Percentiles rank a stretch among this genome's conserved stretches.
Conservation (phyloP, 345 rosid species). For the Moricandia moricandioides region DNA sequence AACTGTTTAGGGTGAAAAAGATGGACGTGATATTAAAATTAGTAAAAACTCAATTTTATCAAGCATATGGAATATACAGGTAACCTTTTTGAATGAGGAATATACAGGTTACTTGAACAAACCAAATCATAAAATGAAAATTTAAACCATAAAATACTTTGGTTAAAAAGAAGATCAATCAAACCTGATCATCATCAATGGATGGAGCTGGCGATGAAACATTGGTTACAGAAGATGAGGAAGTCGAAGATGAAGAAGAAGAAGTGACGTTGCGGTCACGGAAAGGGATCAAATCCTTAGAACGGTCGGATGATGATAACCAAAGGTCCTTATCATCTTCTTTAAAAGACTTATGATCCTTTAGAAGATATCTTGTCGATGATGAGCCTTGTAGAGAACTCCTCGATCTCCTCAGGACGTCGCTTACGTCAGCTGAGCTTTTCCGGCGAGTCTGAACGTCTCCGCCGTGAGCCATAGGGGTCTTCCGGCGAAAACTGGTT, state of each 20-base stretch:
- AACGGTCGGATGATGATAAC: slow-evolving; percentile 46
- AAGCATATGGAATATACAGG: neutral
- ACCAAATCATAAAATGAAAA: neutral
- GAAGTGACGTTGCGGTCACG: slow-evolving; percentile 42
- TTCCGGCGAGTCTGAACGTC: slow-evolving; percentile 43
- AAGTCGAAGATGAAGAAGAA: slow-evolving; percentile 20
- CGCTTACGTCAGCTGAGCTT: slow-evolving; percentile 63
- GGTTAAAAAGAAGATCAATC: slow-evolving; percentile 5
- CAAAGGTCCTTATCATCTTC: slow-evolving; percentile 36
- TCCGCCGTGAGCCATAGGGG: slow-evolving; percentile 23
- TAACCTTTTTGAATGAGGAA: no score
- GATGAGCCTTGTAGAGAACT: slow-evolving; percentile 34
- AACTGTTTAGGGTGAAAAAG: neutral
- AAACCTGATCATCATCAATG: slow-evolving; percentile 54
- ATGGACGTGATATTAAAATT: neutral
- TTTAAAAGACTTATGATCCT: slow-evolving; percentile 42
- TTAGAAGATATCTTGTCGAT: slow-evolving; percentile 66
- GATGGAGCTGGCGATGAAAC: slow-evolving; percentile 49
- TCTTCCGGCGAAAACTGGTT: slow-evolving; percentile 45
- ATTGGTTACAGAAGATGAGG: slow-evolving; percentile 33
- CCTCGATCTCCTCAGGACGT: slow-evolving; percentile 13
- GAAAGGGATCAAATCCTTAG: slow-evolving; percentile 27
- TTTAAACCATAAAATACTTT: neutral
- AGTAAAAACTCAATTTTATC: neutral
- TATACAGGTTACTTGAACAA: neutral